Conservation (phyloP, 805 yeast genomes). For the Kodamaea jinghongensis region DNA sequence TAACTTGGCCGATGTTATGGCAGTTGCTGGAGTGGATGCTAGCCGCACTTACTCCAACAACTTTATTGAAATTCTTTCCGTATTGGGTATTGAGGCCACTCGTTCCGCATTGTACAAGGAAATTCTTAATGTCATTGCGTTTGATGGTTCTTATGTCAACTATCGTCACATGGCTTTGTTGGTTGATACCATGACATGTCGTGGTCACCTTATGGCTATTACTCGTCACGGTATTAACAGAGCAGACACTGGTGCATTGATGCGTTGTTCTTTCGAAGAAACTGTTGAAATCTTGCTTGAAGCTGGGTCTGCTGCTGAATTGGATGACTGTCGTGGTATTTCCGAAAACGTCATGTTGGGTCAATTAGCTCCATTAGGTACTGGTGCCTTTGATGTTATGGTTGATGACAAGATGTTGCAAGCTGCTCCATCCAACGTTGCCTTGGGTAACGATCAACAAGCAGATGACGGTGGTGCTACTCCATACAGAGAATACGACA, state of each 20-base stretch:
- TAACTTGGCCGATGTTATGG: constrained; percentile 90
- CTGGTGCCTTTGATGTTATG: constrained; percentile 96
- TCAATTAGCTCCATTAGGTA: constrained; percentile 97
- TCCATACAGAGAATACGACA: constrained; percentile 73
- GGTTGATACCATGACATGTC: constrained; percentile 97
- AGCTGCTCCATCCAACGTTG: constrained; percentile 52
- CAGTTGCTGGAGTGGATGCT: constrained; percentile 92
- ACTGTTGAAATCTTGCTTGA: constrained; percentile 96
- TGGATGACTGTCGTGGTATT: constrained; percentile 98
- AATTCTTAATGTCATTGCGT: constrained; percentile 94
- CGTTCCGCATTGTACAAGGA: constrained; percentile 92
- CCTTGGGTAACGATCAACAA: constrained; percentile 32
- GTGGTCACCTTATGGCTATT: constrained; percentile 97
- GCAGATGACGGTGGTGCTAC: constrained; percentile 75
- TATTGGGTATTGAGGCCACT: constrained; percentile 97
- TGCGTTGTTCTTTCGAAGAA: constrained; percentile 99
- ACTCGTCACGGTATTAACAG: constrained; percentile 99
- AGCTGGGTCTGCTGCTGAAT: constrained; percentile 97
- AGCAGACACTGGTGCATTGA: constrained; percentile 97
- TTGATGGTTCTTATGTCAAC: constrained; percentile 99
- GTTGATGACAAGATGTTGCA: constrained; percentile 86
- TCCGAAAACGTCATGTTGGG: constrained; percentile 97
- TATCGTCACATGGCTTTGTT: constrained; percentile 97
- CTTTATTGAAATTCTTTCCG: constrained; percentile 91
- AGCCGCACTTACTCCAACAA: constrained; percentile 91